Evolutionary conservation across 1,139 yeast species (phyloP).

Genomic region (Petasospora rhodanensis): DNA sequence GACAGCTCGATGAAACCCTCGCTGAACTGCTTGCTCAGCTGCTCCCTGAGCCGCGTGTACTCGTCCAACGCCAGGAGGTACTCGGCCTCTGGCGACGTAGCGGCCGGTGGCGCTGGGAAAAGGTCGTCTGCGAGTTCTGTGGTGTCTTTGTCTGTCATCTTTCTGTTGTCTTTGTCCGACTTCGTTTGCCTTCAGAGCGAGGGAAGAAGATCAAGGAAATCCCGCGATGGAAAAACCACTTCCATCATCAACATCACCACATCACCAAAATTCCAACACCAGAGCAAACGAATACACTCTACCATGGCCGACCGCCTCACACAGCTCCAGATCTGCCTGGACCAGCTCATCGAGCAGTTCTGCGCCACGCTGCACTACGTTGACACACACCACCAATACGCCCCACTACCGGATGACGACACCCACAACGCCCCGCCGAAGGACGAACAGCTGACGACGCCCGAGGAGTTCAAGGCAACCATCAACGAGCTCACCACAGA

Average conservation of each 20-base stretch:
- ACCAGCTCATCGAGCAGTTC: conserved; percentile 87
- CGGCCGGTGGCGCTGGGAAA: conserved; percentile 10
- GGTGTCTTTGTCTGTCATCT: background rate
- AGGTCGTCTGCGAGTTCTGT: conserved; percentile 17
- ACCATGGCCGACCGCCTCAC: conserved; percentile 83
- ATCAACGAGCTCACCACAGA: conserved; percentile 77
- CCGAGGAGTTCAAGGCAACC: conserved; percentile 42
- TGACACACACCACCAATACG: conserved; percentile 64
- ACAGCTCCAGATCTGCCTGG: conserved; percentile 87
- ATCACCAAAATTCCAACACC: no score
- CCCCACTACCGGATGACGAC: conserved; percentile 41
- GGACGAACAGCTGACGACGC: conserved; percentile 37
- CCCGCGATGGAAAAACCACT: background rate
- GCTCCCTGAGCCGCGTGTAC: conserved; percentile 7
- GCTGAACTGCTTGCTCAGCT: conserved; percentile 9
- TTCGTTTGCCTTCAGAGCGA: no score
- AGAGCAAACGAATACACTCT: background rate
- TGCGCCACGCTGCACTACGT: conserved; percentile 87
- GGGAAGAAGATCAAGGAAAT: background rate
- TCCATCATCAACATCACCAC: background rate
- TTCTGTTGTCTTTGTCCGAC: background rate
- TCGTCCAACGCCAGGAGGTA: conserved; percentile 15
- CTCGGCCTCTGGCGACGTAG: background rate
- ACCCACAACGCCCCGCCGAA: no score
- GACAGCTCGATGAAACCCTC: conserved; percentile 29